Conservation (phyloP, 1,284 basidiomycete species). For the Cerioporus squamosus region DNA sequence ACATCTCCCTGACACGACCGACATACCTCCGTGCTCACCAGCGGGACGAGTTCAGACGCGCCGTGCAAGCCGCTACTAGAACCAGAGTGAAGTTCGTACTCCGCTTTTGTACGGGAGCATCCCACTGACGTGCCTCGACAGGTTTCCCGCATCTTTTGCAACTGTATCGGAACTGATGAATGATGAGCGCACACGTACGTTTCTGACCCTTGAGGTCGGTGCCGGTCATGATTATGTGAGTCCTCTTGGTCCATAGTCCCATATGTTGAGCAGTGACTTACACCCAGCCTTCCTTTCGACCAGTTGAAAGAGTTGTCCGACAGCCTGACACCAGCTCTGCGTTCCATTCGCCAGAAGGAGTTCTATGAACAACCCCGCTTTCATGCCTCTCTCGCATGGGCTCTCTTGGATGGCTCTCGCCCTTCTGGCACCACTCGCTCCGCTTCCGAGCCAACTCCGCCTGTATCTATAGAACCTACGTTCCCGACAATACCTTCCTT, state of each 20-base stretch:
- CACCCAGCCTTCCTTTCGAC: too few species aligned
- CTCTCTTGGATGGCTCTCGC: slow-evolving; percentile 47
- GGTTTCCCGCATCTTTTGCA: slow-evolving; percentile 75
- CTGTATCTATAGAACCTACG: background rate
- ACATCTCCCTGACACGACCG: slow-evolving; percentile 78
- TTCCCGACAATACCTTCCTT: slow-evolving; percentile 57
- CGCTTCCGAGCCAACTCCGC: background rate
- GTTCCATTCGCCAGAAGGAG: slow-evolving; percentile 63
- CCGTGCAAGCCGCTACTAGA: slow-evolving; percentile 52
- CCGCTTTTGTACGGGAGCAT: background rate
- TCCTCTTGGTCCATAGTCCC: too few species aligned
- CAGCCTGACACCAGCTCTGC: slow-evolving; percentile 56
- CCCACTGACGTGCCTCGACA: slow-evolving; percentile 32
- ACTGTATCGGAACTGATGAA: slow-evolving; percentile 72
- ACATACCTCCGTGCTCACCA: slow-evolving; percentile 80
- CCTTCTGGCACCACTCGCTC: background rate
- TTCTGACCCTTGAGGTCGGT: slow-evolving; percentile 76
- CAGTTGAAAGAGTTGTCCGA: slow-evolving; percentile 61
- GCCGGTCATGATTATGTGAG: slow-evolving; percentile 74
- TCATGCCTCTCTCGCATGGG: slow-evolving; percentile 84
- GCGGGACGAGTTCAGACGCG: slow-evolving; percentile 65
- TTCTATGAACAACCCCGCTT: slow-evolving; percentile 79
- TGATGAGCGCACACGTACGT: slow-evolving; percentile 78
- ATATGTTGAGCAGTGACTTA: background rate
- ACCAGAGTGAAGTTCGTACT: slow-evolving; percentile 4